Evolutionary conservation across 2,329 filamentous ascomycete genomes (phyloP), one percentile per base, ranked within the genome.

Genomic region (Botrytis tulipae): DNA sequence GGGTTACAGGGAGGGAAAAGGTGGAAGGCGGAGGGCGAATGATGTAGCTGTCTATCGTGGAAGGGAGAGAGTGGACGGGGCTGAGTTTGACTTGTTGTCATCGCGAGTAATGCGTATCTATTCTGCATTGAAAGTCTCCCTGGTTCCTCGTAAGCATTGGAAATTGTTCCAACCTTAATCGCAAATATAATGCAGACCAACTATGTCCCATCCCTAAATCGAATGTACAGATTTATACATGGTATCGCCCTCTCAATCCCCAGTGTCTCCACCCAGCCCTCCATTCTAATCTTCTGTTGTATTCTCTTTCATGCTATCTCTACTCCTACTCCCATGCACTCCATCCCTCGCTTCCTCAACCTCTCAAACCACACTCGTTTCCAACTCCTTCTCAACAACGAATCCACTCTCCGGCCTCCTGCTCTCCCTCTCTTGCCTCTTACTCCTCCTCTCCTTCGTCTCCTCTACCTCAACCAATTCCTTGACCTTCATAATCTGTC

Each of bases 401-500:
- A 90, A 93, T 3, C 91, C 91, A 7, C 86, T 85, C 79, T 92
- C 90, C 32, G 91, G 91, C 81, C 86, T 87, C 79, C 91, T 84
- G 80, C 88, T 84, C 63, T 86, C 84, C 81, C 86, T 87, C 79
- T 92, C 85, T 81, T 93, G 86, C 71, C 85, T 82, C 79, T 87
- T 88, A 5, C 86, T 89, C 82, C 91, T 81, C 37, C 86, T 81
- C 75, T 84, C 82, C 51, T 89, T 87, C n/a, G 92, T 90, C 79
- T 93, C 91, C 74, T 87, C 85, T 12, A 93, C 90, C 63, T 89
- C 86, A 16, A 93, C 88, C 73, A 93, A 82, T 79, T 93, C 91
- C 82, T 93, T 93, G 76, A 93, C 90, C 80, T 88, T 89, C 88
- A 93, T 92, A 79, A 93, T 92, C 79, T 92, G 89, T 81, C 91